These are phyloP conservation scores for Aphanomyces astaci DNA, from an alignment of 352 stramenopile species.

Conservation along the genomic window DNA sequence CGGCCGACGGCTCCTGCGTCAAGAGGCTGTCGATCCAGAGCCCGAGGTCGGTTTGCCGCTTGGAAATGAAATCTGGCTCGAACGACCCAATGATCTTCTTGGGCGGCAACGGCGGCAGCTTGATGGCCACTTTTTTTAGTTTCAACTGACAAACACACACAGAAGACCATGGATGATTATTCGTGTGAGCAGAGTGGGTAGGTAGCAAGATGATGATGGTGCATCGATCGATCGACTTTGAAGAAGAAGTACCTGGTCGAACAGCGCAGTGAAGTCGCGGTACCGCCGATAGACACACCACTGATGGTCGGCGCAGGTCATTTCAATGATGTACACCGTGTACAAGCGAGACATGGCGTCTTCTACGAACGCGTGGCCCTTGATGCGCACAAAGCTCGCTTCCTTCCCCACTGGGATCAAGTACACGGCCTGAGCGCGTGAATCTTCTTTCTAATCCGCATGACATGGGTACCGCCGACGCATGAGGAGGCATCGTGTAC, in stretches of 20 bases:
- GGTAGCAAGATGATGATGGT: no score
- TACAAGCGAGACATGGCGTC: conserved; percentile 65
- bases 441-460: conserved; percentile 47
- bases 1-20: conserved; percentile 58
- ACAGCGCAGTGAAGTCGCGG: conserved; percentile 75
- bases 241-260: conserved; percentile 53
- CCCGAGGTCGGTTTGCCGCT: conserved; percentile 60
- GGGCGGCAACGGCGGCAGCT: conserved; percentile 64
- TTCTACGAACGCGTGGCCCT: conserved; percentile 65
- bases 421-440: conserved; percentile 67
- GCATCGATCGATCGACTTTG: no score
- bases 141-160: no score
- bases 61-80: conserved; percentile 68
- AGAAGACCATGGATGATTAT: no score
- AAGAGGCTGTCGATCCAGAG: conserved; percentile 59
- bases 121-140: conserved; percentile 38
- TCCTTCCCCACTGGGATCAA: conserved; percentile 58
- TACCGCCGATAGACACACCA: conserved; percentile 82
- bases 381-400: conserved; percentile 70
- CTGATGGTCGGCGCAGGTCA: conserved; percentile 62
- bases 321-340: conserved; percentile 71
- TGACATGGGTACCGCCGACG: no score
- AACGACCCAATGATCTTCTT: conserved; percentile 82
- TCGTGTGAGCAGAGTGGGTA: no score
- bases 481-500: neutral